Evolutionary conservation across 2,329 filamentous ascomycete genomes (phyloP).

Genomic region (Penicillium sp.): DNA sequence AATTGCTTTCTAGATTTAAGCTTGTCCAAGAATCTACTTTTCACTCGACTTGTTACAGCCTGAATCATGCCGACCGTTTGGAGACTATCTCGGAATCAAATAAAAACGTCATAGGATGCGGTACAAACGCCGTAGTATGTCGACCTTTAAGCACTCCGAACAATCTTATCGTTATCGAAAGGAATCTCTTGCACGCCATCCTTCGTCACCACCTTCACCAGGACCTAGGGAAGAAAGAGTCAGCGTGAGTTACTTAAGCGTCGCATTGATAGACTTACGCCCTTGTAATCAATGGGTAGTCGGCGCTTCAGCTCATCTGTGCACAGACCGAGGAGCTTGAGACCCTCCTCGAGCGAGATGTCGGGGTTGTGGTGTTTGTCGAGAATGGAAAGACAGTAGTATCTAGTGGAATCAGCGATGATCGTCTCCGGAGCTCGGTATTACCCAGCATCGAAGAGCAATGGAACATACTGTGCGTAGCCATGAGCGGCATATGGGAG

Average conservation of each 20-base stretch:
- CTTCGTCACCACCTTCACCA: conserved; percentile 91
- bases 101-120: conserved; percentile 31
- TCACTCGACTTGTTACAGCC: conserved; percentile 7
- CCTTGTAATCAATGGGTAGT: conserved; percentile 98
- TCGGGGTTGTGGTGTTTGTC: conserved; percentile 99
- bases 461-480: conserved; percentile 79
- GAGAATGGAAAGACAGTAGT: conserved; percentile 96
- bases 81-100: conserved; percentile 32
- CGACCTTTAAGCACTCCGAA: conserved; percentile 47
- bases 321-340: conserved; percentile 92
- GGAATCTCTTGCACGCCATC: conserved; percentile 84
- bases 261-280: conserved; percentile 58
- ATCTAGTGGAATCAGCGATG: conserved; percentile 53
- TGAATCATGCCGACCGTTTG: conserved; percentile 19
- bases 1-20: background rate
- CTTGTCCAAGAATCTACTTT: background rate
- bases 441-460: background rate
- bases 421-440: background rate
- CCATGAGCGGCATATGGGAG: conserved; percentile 96
- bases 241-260: conserved; percentile 4
- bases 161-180: conserved; percentile 75
- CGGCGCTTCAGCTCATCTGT: conserved; percentile 95
- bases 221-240: conserved; percentile 35
- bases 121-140: conserved; percentile 30
- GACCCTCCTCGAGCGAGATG: conserved; percentile 82